These are phyloP conservation scores for Colletotrichum tofieldiae DNA, from an alignment of 2,329 filamentous ascomycete genomes.

Conservation along the genomic window DNA sequence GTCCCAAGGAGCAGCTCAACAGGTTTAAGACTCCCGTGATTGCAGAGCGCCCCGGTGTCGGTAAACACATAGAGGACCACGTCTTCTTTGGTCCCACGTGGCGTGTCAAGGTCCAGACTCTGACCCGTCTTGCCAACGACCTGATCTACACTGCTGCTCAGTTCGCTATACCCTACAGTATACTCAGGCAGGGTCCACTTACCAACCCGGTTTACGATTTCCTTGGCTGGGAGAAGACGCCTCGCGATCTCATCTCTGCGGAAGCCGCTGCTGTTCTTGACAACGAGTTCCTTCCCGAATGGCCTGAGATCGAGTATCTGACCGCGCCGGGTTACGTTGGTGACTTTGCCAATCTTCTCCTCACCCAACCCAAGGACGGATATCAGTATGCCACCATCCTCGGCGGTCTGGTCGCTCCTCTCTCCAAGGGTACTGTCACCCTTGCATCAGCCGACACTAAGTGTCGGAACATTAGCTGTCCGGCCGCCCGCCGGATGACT, in stretches of 20 bases:
- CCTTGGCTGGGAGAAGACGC: constrained; percentile 46
- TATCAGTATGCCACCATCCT: constrained; percentile 46
- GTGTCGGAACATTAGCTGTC: no score
- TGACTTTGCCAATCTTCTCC: constrained; percentile 34
- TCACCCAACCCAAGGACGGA: constrained; percentile 36
- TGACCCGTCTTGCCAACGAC: constrained; percentile 38
- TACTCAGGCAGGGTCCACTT: constrained; percentile 42
- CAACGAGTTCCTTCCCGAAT: constrained; percentile 28
- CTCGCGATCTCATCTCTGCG: constrained; percentile 32
- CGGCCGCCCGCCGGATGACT: no score
- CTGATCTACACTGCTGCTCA: constrained; percentile 23
- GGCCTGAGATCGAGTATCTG: constrained; percentile 39
- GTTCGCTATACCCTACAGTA: constrained; percentile 2
- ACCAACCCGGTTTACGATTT: constrained; percentile 46
- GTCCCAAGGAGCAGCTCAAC: constrained; percentile 58
- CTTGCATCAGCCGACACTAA: constrained; percentile 53
- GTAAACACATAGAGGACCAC: constrained; percentile 85
- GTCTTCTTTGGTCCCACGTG: constrained; percentile 64
- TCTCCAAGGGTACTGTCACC: constrained; percentile 61
- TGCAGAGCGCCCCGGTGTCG: constrained; percentile 78
- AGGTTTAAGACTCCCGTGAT: constrained; percentile 60
- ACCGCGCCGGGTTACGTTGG: constrained; percentile 44
- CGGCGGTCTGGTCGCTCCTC: constrained; percentile 54
- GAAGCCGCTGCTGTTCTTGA: constrained; percentile 16
- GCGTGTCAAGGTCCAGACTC: constrained; percentile 44